These are phyloP conservation scores for Paramecium sonneborni DNA, from an alignment of 73 alveolate genomes.

Conservation along the genomic window DNA sequence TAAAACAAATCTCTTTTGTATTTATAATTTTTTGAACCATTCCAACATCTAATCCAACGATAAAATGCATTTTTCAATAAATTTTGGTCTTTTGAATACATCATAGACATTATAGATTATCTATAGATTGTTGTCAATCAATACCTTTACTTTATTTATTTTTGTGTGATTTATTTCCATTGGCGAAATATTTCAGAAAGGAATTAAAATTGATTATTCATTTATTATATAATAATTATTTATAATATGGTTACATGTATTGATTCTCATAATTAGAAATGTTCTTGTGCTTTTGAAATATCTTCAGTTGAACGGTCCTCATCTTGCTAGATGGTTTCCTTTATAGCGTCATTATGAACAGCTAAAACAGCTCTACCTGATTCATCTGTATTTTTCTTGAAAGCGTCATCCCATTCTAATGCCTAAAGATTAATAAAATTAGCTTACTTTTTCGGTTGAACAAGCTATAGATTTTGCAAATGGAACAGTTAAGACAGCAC, in stretches of 20 bases:
- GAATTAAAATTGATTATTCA: not conserved
- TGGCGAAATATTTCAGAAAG: not conserved
- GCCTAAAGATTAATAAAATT: constrained; percentile 20
- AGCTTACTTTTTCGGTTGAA: constrained; percentile 63
- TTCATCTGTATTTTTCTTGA: constrained; percentile 65
- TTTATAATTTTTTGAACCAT: not conserved
- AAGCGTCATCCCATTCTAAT: constrained; percentile 67
- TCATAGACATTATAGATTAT: not conserved
- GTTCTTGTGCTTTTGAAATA: not conserved
- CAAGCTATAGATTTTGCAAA: constrained; percentile 65
- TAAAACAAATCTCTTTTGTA: constrained; percentile 3
- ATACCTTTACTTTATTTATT: not conserved
- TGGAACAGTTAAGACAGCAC: constrained; percentile 69
- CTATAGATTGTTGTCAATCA: not conserved
- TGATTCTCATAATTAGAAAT: not conserved
- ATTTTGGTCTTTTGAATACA: not conserved
- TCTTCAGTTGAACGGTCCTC: constrained; percentile 29
- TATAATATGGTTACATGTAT: not conserved
- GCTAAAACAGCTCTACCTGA: constrained; percentile 66
- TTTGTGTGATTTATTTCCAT: not conserved
- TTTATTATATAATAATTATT: not conserved
- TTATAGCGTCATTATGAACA: constrained; percentile 46
- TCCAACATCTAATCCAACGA: not conserved
- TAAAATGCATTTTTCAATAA: not conserved
- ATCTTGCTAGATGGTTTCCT: not conserved